Evolutionary conservation across 495 filamentous ascomycete genomes (phyloP), one percentile per base, ranked within the genome.

Genomic region (Jackrogersella minutella): DNA sequence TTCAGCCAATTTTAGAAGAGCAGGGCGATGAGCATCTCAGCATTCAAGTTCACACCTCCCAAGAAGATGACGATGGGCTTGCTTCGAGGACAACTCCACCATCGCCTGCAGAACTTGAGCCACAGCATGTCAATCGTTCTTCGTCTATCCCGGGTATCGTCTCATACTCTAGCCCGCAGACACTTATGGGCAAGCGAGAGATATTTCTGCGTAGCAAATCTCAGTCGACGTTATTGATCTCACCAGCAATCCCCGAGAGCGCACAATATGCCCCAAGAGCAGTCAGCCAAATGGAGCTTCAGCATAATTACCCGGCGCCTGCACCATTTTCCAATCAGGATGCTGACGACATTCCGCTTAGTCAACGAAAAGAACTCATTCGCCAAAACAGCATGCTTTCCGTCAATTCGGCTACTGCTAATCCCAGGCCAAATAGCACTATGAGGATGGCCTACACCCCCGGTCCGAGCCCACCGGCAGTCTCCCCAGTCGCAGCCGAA

Each of bases 321-420:
- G 33, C 66, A 40, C 37, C 68, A 34, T 31, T 73, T 33, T 36
- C 9, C 19, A 46, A 22, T 8, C 46, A 70, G 17, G 75, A 84
- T 61, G 51, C 77, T 44, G 93, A 95, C 54, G 84, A 93, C 71
- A 82, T 94, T 61, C 87, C 91, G 0, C 88, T 96, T 14, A 88
- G 89, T 17, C 84, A 88, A 61, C 90, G 91, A 50, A 86, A 80
- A 26, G 73, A 82, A 31, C 69, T 87, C 7, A 80, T 87, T 2
- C 78, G 83, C 9, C 81, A 84, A 37, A 77, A 70, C 39, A 81
- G 75, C 50, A 53, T 68, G 19, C 58, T 76, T 56, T 69, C 68
- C 1, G 58, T 31, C 31, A 60, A 50, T 26, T 67, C 68, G 14
- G 43, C 39, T 31, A 26, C 47, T 30, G 58, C 43, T 19, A 63